These are phyloP conservation scores for Taiwanofungus camphoratus DNA, from an alignment of 1,284 basidiomycete species.

Conservation along the genomic window DNA sequence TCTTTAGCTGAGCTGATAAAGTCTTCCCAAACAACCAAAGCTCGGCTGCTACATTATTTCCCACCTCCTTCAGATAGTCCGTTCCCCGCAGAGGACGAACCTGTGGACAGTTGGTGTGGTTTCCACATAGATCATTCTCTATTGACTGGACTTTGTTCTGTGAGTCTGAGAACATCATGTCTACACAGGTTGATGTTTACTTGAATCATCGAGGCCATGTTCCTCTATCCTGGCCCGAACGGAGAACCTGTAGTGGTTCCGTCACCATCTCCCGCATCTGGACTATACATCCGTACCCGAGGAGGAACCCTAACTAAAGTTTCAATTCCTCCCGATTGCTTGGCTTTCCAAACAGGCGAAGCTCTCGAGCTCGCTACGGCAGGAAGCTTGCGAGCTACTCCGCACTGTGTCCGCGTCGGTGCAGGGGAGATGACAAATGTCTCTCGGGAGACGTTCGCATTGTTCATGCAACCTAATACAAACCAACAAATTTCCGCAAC, in stretches of 20 bases:
- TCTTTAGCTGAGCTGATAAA: slow-evolving; percentile 60
- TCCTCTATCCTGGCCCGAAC: slow-evolving; percentile 43
- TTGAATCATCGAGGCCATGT: slow-evolving; percentile 66
- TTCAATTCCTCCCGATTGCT: slow-evolving; percentile 71
- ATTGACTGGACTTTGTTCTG: slow-evolving; percentile 84
- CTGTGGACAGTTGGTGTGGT: slow-evolving; percentile 78
- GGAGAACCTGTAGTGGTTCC: slow-evolving; percentile 45
- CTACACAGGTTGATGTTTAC: neutral
- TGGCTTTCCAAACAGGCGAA: slow-evolving; percentile 93
- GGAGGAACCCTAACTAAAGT: slow-evolving; percentile 74
- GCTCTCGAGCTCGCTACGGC: slow-evolving; percentile 83
- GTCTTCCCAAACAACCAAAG: slow-evolving; percentile 71
- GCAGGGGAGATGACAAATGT: slow-evolving; percentile 40
- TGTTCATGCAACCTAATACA: slow-evolving; percentile 91
- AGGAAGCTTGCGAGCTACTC: slow-evolving; percentile 75
- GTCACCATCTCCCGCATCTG: slow-evolving; percentile 69
- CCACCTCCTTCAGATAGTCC: slow-evolving; percentile 46
- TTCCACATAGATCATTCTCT: slow-evolving; percentile 85
- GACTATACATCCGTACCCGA: slow-evolving; percentile 85
- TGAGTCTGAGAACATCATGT: slow-evolving; percentile 29
- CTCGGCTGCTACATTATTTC: slow-evolving; percentile 88
- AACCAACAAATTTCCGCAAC: slow-evolving; percentile 62
- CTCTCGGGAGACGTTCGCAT: slow-evolving; percentile 81
- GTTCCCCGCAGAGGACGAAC: slow-evolving; percentile 45
- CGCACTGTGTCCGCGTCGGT: slow-evolving; percentile 83